phyloP scores from a whole-genome alignment of 768 basidiomycete species.

The Psilocybe azurescens region DNA sequence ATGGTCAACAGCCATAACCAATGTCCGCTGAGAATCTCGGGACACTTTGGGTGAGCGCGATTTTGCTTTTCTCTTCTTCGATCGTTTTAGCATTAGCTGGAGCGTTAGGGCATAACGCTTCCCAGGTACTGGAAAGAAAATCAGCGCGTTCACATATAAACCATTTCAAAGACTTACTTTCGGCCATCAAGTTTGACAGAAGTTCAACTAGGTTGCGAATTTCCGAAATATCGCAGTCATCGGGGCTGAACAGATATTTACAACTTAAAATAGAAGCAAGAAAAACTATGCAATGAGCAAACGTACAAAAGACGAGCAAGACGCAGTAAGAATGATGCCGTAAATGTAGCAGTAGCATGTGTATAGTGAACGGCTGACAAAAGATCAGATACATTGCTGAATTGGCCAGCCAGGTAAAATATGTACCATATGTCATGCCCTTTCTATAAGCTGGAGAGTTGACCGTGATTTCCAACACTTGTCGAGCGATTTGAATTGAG shows the following conservation, averaged over 20 bases:
- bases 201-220: conserved; percentile 81
- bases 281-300: not conserved
- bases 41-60: conserved; percentile 66
- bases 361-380: conserved; percentile 82
- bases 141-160: not conserved
- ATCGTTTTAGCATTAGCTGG: conserved; percentile 86
- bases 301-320: conserved; percentile 87
- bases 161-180: conserved; percentile 56
- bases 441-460: conserved; percentile 85
- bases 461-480: conserved; percentile 85
- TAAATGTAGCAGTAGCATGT: conserved; percentile 93
- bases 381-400: conserved; percentile 2
- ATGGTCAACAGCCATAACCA: conserved; percentile 52
- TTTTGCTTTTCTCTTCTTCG: conserved; percentile 62
- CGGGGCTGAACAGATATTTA: conserved; percentile 59
- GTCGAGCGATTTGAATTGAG: conserved; percentile 83
- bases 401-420: not conserved
- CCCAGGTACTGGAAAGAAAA: conserved; percentile 72
- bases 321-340: conserved; percentile 88
- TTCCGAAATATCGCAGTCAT: conserved; percentile 77
- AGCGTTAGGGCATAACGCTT: conserved; percentile 92
- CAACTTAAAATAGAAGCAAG: not conserved
- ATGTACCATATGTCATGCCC: conserved; percentile 87
- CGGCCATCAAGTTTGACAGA: conserved; percentile 75
- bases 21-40: conserved; percentile 58